Base-by-base conservation (phyloP, 2,329 filamentous ascomycete species). In the Epichloe gansuensis region DNA sequence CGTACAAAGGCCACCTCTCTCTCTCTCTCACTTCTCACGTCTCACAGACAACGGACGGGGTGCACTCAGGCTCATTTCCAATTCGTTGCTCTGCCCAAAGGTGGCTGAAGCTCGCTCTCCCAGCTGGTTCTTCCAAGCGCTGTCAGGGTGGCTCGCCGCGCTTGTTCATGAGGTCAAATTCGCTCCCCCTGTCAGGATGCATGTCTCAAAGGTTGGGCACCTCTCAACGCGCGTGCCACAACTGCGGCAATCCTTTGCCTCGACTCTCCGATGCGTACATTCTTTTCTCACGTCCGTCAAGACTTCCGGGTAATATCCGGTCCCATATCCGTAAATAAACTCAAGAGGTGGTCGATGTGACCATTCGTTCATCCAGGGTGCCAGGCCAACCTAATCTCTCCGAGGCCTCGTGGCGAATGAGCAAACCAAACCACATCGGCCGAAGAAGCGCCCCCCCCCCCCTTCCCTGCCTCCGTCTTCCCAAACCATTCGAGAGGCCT, bases 61-160 rank as follows among this genome's bases (percentile, higher is more conserved):
- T 43, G 41, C 21, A 43, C 11, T 12, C n/a, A 43, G 23, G 41
- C 41, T 43, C 41, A 15, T 36, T 48, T 31, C 40, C 45, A 44
- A 52, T 49, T 49, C 47, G 38, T 31, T 42, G 45, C 8, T 35
- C 39, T 38, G 31, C 15, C 27, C 50, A 43, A 39, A 15, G 21
- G 25, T 41, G 38, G 38, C 31, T 42, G 35, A 41, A 23, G 42
- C 21, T 41, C 17, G 27, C 13, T 34, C 15, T 46, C 15, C 50
- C 35, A 27, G 36, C 36, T 47, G 21, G 35, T 46, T 27, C 41
- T 47, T 21, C 36, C 50, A 51, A 51, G 44, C 43, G 44, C 43
- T 51, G 50, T 27, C 50, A 51, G 42, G 42, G 9, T 40, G 46
- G 35, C n/a, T 23, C 34, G 36, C 34, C n/a, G 50, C 50, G 50